Percentiles rank a stretch among this genome's conserved stretches.
These are phyloP conservation scores for Mycena galericulata DNA, from an alignment of 768 basidiomycete genomes.

Conservation along the genomic window DNA sequence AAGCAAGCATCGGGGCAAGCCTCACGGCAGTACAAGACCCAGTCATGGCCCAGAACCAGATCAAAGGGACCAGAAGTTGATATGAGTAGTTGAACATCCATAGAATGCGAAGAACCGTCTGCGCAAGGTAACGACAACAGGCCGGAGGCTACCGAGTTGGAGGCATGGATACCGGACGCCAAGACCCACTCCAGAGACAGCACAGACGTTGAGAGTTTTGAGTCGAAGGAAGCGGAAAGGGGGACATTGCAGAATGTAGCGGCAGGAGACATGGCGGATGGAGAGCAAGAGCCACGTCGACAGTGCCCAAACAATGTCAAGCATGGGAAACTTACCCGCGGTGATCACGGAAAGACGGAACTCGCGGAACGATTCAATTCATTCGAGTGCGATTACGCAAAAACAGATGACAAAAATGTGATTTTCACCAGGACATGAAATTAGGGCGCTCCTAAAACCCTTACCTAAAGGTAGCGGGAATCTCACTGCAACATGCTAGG, in stretches of 20 bases:
- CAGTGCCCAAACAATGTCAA: not conserved
- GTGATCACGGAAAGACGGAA: not conserved
- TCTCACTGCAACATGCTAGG: too few relatives aligned
- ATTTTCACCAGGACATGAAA: not conserved
- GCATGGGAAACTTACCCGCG: not conserved
- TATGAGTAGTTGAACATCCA: not conserved
- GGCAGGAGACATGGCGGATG: not conserved
- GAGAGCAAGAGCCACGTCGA: slow-evolving; percentile 3
- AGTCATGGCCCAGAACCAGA: slow-evolving; percentile 1
- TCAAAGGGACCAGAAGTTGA: not conserved
- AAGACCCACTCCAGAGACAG: not conserved
- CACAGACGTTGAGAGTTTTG: not conserved
- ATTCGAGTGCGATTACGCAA: not conserved
- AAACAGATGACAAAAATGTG: slow-evolving; percentile 1
- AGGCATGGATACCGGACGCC: not conserved
- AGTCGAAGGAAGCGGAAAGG: not conserved
- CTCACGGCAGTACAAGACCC: not conserved
- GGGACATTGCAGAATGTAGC: not conserved
- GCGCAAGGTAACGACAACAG: not conserved
- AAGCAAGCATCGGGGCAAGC: not conserved
- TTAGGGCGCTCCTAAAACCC: not conserved
- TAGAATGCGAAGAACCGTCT: not conserved
- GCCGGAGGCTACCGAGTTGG: not conserved
- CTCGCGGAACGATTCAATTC: not conserved
- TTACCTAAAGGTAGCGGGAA: slow-evolving; percentile 15